Evolutionary conservation across 805 yeast species (phyloP), one percentile per base, ranked within the genome.

Genomic region (Debaryomyces maramus): DNA sequence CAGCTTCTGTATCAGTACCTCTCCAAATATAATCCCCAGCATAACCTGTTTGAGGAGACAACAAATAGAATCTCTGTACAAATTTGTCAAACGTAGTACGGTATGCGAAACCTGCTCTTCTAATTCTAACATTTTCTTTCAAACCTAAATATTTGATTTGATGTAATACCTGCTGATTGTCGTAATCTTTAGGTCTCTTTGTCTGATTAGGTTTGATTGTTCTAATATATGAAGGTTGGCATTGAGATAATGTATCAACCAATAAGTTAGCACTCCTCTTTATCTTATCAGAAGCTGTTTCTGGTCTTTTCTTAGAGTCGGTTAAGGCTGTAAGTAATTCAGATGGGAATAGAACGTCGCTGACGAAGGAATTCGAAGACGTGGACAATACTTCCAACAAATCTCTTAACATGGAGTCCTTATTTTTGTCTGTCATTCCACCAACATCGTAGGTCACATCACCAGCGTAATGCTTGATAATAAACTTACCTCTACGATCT

Each of bases 41-140:
- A 64, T 93, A 93, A 5, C 97, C 93, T 23, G 97, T 90, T 51
- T 81, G 78, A 4, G 89, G 80, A 1, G 97, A 88, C 34, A 93
- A 70, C 38, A 93, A 67, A 60, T 88, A 91, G 60, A 93, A 93
- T 56, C 98, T 75, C 64, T 93, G 97, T 13, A 88, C 97, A 58
- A 93, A 93, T 62, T 90, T 90, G 44, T 93, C 97, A 63, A 89
- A 93, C 0, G 97, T 87, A 50, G 95, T 96, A 66, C 99, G 83
- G 57, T 90, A 93, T 1, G 99, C 99, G 64, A 93, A 93, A 34
- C 99, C 99, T 0, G 99, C 98, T 72, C 99, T 85, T 73, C 99
- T 81, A 51, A 93, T 93, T 47, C 98, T 80, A 36, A 93, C 98
- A 63, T 93, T 93, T 63, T 93, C 99, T 58, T 93, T 93, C 63